Evolutionary conservation across 2,329 filamentous ascomycete species (phyloP).

Genomic region (Tolypocladium sp.): DNA sequence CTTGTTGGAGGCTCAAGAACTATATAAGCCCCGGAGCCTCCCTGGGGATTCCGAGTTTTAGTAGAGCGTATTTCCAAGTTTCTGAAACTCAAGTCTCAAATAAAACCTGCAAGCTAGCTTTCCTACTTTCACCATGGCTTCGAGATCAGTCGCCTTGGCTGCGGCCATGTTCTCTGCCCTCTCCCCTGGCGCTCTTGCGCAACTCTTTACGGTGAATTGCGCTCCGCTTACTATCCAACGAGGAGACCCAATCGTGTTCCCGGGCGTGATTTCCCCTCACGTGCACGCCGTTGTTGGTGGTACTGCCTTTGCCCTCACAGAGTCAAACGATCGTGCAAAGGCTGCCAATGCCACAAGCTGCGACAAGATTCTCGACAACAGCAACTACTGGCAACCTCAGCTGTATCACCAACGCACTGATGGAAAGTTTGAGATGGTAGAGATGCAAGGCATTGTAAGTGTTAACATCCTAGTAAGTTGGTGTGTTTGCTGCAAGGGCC

Average conservation of each 20-base stretch:
- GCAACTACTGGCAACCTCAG: constrained; percentile 60
- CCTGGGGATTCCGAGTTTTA: background rate
- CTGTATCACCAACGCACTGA: constrained; percentile 42
- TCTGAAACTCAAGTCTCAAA: background rate
- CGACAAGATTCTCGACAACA: constrained; percentile 50
- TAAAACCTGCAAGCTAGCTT: background rate
- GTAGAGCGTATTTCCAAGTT: background rate
- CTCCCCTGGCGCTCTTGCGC: constrained; percentile 1
- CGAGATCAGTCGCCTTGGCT: background rate
- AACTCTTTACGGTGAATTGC: constrained; percentile 18
- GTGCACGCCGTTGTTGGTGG: constrained; percentile 55
- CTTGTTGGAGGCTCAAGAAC: background rate
- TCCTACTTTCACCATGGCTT: background rate
- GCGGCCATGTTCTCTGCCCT: background rate
- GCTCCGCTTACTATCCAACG: constrained; percentile 27
- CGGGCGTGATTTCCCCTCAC: constrained; percentile 44
- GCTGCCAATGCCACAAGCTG: constrained; percentile 55
- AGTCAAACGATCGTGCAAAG: constrained; percentile 42
- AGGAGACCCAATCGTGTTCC: constrained; percentile 49
- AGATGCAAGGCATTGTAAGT: constrained; percentile 18
- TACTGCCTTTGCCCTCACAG: constrained; percentile 47
- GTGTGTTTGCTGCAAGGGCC: background rate
- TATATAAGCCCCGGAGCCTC: background rate
- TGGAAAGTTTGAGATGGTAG: constrained; percentile 40
- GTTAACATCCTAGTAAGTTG: background rate